Evolutionary conservation across 768 basidiomycete genomes (phyloP), one percentile per base, ranked within the genome.

Genomic region (Nevesoporus exiguus): DNA sequence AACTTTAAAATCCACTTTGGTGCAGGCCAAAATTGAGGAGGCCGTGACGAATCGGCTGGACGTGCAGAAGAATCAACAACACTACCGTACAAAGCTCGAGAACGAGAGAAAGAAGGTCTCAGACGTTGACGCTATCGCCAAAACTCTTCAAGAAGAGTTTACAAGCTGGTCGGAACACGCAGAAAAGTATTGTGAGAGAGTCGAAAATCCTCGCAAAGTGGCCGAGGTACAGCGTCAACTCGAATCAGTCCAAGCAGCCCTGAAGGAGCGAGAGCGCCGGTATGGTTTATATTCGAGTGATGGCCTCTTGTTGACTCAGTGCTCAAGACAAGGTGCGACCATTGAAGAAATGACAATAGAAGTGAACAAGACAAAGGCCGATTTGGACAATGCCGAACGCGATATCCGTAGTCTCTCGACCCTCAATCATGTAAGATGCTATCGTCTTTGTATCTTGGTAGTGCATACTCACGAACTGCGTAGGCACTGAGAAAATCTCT

Each of bases 311-410:
- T 59, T 62, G 14, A 57, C 22, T 44, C 21, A 36, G 40, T 55
- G 29, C 17, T 36, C 9, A 51, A 91, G 88, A 37, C 84, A 91
- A 49, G 91, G 92, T 8, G 84, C 85, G 0, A 80, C 83, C 2
- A 80, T 92, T 6, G 90, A 91, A 49, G 84, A 92, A 47, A 82
- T 96, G 77, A 80, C 85, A 0, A 73, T 77, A 13, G 83, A 90
- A 61, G 76, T 93, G 21, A 84, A 85, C 65, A 82, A 78, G 53
- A 82, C 86, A 11, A 80, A 80, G 59, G 76, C 74, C 6, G 79
- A 76, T 24, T 72, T 86, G 13, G 79, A 87, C 3, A 80, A 73
- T 17, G 88, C 84, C 0, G 78, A 83, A 53, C 73, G 65, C 40
- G 85, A 88, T 50, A 74, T 92, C 42, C 83, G 77, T 52, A 80